Evolutionary conservation across 192 early-diverging fungal species (phyloP).

Genomic region (Phycomyces blakesleeanus): DNA sequence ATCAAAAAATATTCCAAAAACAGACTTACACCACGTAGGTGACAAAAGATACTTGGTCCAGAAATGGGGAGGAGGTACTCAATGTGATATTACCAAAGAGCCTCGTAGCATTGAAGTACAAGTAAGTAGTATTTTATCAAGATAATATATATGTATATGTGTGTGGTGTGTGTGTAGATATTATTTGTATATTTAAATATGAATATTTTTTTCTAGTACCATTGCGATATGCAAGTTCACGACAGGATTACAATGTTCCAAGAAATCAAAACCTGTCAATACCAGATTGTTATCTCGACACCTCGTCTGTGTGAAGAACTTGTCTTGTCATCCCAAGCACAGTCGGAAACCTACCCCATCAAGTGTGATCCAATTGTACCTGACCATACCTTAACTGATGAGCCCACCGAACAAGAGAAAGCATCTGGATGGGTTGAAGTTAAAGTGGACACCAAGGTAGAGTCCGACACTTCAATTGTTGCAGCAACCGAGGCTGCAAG

Average conservation of each 20-base stretch:
- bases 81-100: constrained; percentile 70
- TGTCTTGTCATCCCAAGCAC: constrained; percentile 41
- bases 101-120: constrained; percentile 73
- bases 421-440: background rate
- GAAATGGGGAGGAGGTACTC: constrained; percentile 68
- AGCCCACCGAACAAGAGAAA: background rate
- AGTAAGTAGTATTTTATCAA: constrained; percentile 22
- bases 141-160: background rate
- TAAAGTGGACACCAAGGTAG: background rate
- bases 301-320: constrained; percentile 65
- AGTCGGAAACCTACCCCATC: constrained; percentile 51
- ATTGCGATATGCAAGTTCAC: constrained; percentile 58
- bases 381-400: constrained; percentile 22
- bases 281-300: constrained; percentile 76
- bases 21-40: constrained; percentile 38
- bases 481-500: too few species aligned
- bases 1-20: constrained; percentile 8
- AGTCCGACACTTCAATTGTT: too few species aligned
- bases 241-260: constrained; percentile 63
- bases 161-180: too few species aligned
- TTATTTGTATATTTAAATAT: background rate
- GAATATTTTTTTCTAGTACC: constrained; percentile 60
- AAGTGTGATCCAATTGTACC: constrained; percentile 60
- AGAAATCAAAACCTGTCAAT: constrained; percentile 70
- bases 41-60: constrained; percentile 63